phyloP scores from a whole-genome alignment of 169 alveolate genomes.

The Plasmodium sp. region DNA sequence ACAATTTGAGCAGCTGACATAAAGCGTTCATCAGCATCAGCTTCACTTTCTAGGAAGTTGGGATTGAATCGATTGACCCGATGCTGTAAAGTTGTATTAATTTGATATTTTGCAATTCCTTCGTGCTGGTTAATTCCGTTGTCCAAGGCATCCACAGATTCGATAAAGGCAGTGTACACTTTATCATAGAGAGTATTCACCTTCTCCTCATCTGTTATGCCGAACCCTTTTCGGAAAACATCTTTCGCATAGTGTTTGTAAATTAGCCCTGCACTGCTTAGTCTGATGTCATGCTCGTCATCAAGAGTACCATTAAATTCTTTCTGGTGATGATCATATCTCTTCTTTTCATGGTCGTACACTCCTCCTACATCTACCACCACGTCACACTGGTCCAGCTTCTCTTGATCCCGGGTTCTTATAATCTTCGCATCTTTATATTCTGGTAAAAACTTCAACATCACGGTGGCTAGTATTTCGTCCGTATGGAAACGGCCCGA shows the following conservation, averaged over 20 bases:
- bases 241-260: constrained; percentile 91
- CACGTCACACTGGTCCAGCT: constrained; percentile 86
- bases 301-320: constrained; percentile 86
- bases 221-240: constrained; percentile 79
- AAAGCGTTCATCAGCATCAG: constrained; percentile 82
- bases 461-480: constrained; percentile 83
- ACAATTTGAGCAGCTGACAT: constrained; percentile 83
- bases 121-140: constrained; percentile 90
- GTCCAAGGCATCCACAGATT: constrained; percentile 92
- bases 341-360: constrained; percentile 79
- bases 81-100: constrained; percentile 80
- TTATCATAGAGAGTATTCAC: constrained; percentile 80
- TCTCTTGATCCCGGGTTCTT: constrained; percentile 90
- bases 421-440: constrained; percentile 84
- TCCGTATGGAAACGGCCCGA: constrained; percentile 85
- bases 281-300: constrained; percentile 80
- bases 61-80: constrained; percentile 91
- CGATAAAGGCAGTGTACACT: constrained; percentile 86
- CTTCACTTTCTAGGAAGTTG: constrained; percentile 87
- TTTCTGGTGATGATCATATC: constrained; percentile 95
- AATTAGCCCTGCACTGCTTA: constrained; percentile 93
- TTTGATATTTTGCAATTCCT: constrained; percentile 82
- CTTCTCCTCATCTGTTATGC: constrained; percentile 77
- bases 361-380: constrained; percentile 95
- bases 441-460: constrained; percentile 87